Evolutionary conservation across 257 asterid genomes (phyloP).

Genomic region (Datura wrightii): DNA sequence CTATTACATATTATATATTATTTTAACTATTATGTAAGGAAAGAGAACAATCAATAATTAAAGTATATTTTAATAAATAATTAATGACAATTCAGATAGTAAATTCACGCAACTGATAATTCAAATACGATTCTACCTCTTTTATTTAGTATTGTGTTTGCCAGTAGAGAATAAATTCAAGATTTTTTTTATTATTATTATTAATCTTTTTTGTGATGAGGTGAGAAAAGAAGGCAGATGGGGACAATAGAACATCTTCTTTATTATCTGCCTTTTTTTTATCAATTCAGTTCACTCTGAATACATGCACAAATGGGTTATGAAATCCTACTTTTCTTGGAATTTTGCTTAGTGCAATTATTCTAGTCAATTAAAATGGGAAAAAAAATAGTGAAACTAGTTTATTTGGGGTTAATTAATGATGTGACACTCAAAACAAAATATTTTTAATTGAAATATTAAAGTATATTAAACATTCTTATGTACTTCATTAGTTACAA

Average conservation of each 20-base stretch:
- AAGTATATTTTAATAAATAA: no score
- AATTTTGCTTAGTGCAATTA: slow-evolving; percentile 37
- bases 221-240: slow-evolving; percentile 33
- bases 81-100: no score
- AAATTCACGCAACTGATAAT: no score
- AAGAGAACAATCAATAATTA: no score
- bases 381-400: background rate
- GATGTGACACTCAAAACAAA: slow-evolving; percentile 24
- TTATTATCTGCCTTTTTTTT: slow-evolving; percentile 35
- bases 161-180: slow-evolving; percentile 48
- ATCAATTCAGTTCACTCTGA: slow-evolving; percentile 26
- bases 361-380: slow-evolving; percentile 31
- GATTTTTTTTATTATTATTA: slow-evolving; percentile 4
- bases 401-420: slow-evolving; percentile 24
- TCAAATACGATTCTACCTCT: background rate
- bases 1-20: no score
- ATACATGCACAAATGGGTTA: slow-evolving; percentile 26
- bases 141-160: slow-evolving; percentile 45
- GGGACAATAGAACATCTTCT: slow-evolving; percentile 41
- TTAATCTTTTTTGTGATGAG: background rate
- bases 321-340: slow-evolving; percentile 28
- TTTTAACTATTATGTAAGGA: no score
- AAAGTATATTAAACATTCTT: background rate
- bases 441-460: background rate
- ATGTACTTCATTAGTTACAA: slow-evolving; percentile 14